These are phyloP conservation scores for Penicillium simplicissimum DNA, from an alignment of 495 filamentous ascomycete species.

Conservation along the genomic window DNA sequence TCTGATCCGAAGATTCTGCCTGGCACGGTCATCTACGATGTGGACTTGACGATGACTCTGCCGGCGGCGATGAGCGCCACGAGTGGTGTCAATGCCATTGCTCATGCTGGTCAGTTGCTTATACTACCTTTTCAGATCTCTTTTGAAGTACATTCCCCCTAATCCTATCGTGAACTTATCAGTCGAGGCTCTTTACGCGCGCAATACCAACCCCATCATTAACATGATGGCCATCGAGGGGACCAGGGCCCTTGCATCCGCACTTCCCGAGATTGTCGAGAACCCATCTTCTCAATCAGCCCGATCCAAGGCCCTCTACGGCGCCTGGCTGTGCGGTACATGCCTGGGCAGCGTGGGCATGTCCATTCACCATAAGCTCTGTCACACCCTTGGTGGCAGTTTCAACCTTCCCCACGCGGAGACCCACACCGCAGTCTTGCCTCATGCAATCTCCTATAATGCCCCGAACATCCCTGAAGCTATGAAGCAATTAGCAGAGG, in stretches of 20 bases:
- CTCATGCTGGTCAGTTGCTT: slow-evolving; percentile 54
- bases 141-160: not conserved
- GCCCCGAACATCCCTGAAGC: slow-evolving; percentile 60
- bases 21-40: slow-evolving; percentile 68
- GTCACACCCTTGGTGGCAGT: slow-evolving; percentile 66
- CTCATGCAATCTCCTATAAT: slow-evolving; percentile 69
- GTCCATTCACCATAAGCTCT: slow-evolving; percentile 72
- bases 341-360: slow-evolving; percentile 68
- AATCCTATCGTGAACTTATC: slow-evolving; percentile 2
- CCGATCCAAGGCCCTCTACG: slow-evolving; percentile 61
- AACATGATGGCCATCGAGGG: slow-evolving; percentile 60
- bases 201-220: slow-evolving; percentile 61
- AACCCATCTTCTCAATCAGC: slow-evolving; percentile 50
- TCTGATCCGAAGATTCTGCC: slow-evolving; percentile 66
- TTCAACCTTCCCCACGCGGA: slow-evolving; percentile 72
- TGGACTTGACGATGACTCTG: slow-evolving; percentile 66
- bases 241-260: slow-evolving; percentile 50
- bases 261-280: slow-evolving; percentile 58
- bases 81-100: slow-evolving; percentile 70
- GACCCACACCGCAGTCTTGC: slow-evolving; percentile 67
- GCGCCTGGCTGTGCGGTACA: slow-evolving; percentile 65
- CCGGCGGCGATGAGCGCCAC: slow-evolving; percentile 59
- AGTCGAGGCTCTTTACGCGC: slow-evolving; percentile 68
- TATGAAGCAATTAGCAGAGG: slow-evolving; percentile 58
- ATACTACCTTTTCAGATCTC: not conserved